Evolutionary conservation across 805 yeast genomes (phyloP).

Genomic region (Jamesozyma piceae): DNA sequence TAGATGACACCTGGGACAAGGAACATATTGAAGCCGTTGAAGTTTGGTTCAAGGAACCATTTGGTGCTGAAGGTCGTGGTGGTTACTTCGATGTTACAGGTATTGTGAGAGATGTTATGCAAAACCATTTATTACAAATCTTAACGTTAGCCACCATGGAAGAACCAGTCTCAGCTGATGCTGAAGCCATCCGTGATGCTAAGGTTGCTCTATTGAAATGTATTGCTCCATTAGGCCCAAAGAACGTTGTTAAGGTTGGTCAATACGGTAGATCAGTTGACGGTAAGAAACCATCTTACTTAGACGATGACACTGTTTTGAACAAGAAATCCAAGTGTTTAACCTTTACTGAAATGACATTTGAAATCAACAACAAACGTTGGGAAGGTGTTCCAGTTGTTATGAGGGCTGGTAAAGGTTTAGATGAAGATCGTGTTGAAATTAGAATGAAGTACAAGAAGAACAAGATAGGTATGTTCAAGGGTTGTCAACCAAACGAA

Average conservation of each 20-base stretch:
- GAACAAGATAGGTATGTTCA: constrained; percentile 74
- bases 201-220: constrained; percentile 88
- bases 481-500: constrained; percentile 79
- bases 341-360: constrained; percentile 79
- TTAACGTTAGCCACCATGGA: constrained; percentile 90
- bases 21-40: constrained; percentile 72
- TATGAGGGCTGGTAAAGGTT: constrained; percentile 95
- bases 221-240: constrained; percentile 52
- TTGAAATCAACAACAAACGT: constrained; percentile 80
- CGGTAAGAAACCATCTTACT: constrained; percentile 81
- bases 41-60: constrained; percentile 92
- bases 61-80: constrained; percentile 98
- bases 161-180: constrained; percentile 81
- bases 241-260: constrained; percentile 65
- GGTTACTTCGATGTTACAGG: constrained; percentile 95
- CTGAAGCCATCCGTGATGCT: constrained; percentile 92
- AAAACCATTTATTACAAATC: constrained; percentile 91
- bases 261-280: constrained; percentile 81
- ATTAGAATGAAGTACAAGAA: constrained; percentile 86
- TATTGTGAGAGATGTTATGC: constrained; percentile 95
- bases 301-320: constrained; percentile 83
- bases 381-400: constrained; percentile 98
- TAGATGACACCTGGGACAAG: constrained; percentile 83
- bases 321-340: constrained; percentile 73
- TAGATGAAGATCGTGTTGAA: constrained; percentile 90